Evolutionary conservation across 768 basidiomycete genomes (phyloP).

Genomic region (Heimioporus sp.): DNA sequence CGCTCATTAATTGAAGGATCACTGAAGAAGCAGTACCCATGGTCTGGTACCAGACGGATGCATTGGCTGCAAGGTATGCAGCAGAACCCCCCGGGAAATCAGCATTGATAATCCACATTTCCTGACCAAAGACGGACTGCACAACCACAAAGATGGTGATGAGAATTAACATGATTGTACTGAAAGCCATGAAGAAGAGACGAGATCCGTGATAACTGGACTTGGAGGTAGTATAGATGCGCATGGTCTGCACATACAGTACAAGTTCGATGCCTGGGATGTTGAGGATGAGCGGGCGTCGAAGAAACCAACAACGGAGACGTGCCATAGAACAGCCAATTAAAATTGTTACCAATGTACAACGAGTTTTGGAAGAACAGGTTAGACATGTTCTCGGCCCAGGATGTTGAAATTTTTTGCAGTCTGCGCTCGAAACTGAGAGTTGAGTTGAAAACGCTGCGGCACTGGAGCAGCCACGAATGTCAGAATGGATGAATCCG

Average conservation of each 20-base stretch:
- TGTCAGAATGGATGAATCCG: too few relatives aligned
- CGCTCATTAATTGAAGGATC: constrained; percentile 28
- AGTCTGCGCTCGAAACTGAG: too few relatives aligned
- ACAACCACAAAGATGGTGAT: constrained; percentile 25
- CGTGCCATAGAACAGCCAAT: constrained; percentile 14
- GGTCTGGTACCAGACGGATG: constrained; percentile 23
- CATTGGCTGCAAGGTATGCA: constrained; percentile 25
- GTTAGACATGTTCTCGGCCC: neutral
- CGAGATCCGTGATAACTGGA: neutral
- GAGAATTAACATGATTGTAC: constrained; percentile 17
- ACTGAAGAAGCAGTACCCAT: constrained; percentile 27
- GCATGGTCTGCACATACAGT: constrained; percentile 12
- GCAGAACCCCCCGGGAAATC: constrained; percentile 33
- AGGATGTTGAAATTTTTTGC: too few relatives aligned
- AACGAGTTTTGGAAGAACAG: constrained; percentile 15
- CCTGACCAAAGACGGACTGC: constrained; percentile 21
- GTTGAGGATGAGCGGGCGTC: too few relatives aligned
- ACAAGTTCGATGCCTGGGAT: constrained; percentile 11
- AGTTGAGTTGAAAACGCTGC: neutral
- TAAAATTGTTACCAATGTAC: constrained; percentile 14
- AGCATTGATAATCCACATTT: constrained; percentile 33
- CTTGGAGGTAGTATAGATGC: neutral
- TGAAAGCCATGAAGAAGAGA: constrained; percentile 13
- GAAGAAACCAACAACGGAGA: too few relatives aligned
- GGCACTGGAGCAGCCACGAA: too few relatives aligned